A percentile compares a stretch with the other conserved stretches of the same genome.
These are phyloP conservation scores for Plasmodium relictum DNA, from an alignment of 169 alveolate genomes.

Conservation along the genomic window DNA sequence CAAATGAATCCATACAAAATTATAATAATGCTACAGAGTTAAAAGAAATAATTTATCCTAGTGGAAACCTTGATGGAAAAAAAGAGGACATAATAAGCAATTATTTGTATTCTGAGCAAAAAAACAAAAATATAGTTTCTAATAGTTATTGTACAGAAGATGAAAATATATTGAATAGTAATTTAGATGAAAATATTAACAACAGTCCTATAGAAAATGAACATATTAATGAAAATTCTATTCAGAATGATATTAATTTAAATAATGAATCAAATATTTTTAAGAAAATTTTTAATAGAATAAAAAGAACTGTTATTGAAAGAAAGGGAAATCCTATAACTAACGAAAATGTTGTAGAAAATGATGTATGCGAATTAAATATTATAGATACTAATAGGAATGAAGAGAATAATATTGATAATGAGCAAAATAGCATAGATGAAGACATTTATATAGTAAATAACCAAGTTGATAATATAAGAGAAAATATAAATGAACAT, in stretches of 20 bases:
- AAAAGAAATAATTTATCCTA: no score
- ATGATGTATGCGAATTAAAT: conserved; percentile 31
- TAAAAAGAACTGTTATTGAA: conserved; percentile 32
- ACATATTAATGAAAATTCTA: background rate
- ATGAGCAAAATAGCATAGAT: background rate
- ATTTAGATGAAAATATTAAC: no score
- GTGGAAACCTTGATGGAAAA: no score
- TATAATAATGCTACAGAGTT: no score
- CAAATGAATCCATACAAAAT: no score
- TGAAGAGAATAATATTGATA: background rate
- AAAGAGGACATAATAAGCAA: no score
- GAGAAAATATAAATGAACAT: background rate
- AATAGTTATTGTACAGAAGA: no score
- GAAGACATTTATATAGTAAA: background rate
- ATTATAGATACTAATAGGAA: conserved; percentile 4
- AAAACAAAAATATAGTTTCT: no score
- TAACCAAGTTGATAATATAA: conserved; percentile 1
- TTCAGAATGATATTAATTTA: background rate
- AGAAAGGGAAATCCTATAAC: conserved; percentile 73
- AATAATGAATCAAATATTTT: conserved; percentile 9
- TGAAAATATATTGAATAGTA: no score
- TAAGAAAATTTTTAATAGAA: conserved; percentile 14
- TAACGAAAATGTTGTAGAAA: conserved; percentile 27
- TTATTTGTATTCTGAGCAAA: no score
- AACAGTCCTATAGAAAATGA: no score